Evolutionary conservation across 2,329 filamentous ascomycete genomes (phyloP).

Genomic region (Aaosphaeria pasadenensis): DNA sequence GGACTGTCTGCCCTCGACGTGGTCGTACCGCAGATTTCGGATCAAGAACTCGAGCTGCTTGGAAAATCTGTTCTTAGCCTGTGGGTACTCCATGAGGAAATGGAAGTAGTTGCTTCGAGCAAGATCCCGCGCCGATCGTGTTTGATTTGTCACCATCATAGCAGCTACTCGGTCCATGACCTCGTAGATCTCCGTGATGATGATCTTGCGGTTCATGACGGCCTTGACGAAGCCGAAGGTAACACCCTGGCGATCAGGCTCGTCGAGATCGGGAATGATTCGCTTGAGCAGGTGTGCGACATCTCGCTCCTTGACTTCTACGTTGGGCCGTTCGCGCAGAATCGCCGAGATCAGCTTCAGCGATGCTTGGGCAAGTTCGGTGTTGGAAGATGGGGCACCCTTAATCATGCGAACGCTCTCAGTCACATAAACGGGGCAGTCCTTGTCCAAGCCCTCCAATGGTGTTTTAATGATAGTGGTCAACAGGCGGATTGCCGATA

Average conservation of each 20-base stretch:
- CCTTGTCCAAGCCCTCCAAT: constrained; percentile 65
- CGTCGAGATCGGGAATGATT: constrained; percentile 83
- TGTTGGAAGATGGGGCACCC: constrained; percentile 71
- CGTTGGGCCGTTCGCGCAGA: constrained; percentile 73
- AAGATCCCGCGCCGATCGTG: constrained; percentile 80
- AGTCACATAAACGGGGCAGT: constrained; percentile 73
- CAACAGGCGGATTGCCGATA: constrained; percentile 81
- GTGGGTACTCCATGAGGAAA: constrained; percentile 91
- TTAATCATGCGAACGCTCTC: constrained; percentile 83
- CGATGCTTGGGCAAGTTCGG: constrained; percentile 81
- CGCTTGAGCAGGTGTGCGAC: constrained; percentile 79
- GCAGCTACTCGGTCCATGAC: constrained; percentile 76
- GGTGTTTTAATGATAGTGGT: constrained; percentile 82
- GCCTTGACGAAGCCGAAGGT: constrained; percentile 93
- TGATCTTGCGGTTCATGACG: constrained; percentile 78
- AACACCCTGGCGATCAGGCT: constrained; percentile 86
- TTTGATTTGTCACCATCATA: constrained; percentile 96
- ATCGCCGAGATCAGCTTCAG: constrained; percentile 85
- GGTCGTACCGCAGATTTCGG: constrained; percentile 86
- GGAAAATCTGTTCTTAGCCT: constrained; percentile 81
- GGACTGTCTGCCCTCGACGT: constrained; percentile 83
- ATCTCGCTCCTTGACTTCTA: constrained; percentile 75
- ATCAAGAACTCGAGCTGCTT: constrained; percentile 88
- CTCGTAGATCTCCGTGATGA: constrained; percentile 88
- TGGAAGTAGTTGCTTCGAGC: constrained; percentile 89